A percentile compares a stretch with the other conserved stretches of the same genome.
Evolutionary conservation across 106 monocot species (phyloP).

Genomic region (Dendrobium catenatum): DNA sequence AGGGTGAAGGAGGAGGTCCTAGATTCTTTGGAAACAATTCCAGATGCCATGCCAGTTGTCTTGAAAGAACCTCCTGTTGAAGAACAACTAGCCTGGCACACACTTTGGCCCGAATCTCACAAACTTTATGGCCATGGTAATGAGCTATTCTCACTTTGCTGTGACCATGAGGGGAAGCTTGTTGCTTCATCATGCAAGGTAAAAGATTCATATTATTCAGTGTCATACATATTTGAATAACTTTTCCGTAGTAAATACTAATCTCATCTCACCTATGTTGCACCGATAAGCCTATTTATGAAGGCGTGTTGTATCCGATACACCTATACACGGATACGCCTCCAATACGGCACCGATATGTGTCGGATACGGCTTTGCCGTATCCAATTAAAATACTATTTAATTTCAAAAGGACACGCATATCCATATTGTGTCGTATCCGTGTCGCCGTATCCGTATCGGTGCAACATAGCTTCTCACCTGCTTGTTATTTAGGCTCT

Average conservation of each 20-base stretch:
- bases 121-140: conserved; percentile 99
- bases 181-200: conserved; percentile 99
- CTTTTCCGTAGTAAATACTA: not conserved
- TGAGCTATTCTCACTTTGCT: conserved; percentile 81
- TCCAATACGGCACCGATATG: too few relatives aligned
- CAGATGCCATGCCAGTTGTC: conserved; percentile 76
- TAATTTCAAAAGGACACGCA: too few relatives aligned
- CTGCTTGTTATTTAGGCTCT: not conserved
- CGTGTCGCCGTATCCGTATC: too few relatives aligned
- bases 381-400: too few relatives aligned
- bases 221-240: not conserved
- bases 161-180: conserved; percentile 69
- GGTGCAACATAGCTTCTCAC: not conserved
- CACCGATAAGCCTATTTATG: too few relatives aligned
- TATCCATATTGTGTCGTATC: too few relatives aligned
- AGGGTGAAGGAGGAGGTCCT: conserved; percentile 17
- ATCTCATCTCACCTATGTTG: too few relatives aligned
- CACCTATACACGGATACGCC: too few relatives aligned
- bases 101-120: conserved; percentile 98
- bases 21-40: conserved; percentile 83
- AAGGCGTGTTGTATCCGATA: too few relatives aligned
- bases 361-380: too few relatives aligned
- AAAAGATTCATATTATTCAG: not conserved
- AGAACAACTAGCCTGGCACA: conserved; percentile 85
- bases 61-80: conserved; percentile 85